Evolutionary conservation across 148 eudicot species (phyloP).

Genomic region (Simmondsia chinensis): DNA sequence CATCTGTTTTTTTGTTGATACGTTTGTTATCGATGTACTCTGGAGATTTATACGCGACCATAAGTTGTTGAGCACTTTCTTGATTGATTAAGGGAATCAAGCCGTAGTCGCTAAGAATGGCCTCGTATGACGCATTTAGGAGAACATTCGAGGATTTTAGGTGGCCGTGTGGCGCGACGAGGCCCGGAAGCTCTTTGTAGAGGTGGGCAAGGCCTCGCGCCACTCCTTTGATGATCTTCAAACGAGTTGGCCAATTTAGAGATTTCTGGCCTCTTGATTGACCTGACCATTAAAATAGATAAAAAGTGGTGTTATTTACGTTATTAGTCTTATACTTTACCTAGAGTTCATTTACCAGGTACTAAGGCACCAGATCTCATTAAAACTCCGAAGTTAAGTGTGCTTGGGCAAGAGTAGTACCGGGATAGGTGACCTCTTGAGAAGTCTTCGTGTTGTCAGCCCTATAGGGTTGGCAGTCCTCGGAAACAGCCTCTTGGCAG

Average conservation of each 20-base stretch:
- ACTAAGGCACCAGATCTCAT: too few species aligned
- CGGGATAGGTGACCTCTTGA: too few species aligned
- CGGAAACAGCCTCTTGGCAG: too few species aligned
- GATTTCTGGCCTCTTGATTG: constrained; percentile 29
- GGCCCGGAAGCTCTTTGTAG: constrained; percentile 46
- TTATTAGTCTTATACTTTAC: too few species aligned
- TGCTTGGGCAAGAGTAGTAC: too few species aligned
- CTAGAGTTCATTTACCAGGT: too few species aligned
- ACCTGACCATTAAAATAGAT: too few species aligned
- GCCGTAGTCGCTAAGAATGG: constrained; percentile 61
- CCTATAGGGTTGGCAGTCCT: too few species aligned
- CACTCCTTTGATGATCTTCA: constrained; percentile 84
- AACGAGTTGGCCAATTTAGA: constrained; percentile 63
- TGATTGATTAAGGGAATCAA: constrained; percentile 50
- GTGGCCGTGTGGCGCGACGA: constrained; percentile 70
- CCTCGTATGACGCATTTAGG: constrained; percentile 39
- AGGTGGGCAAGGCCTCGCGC: constrained; percentile 68
- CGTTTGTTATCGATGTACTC: constrained; percentile 35
- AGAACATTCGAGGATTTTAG: constrained; percentile 87
- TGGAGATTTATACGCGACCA: constrained; percentile 90
- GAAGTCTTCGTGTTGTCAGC: too few species aligned
- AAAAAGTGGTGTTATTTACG: too few species aligned
- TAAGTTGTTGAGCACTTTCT: constrained; percentile 62
- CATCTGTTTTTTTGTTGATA: constrained; percentile 56
- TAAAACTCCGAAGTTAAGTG: too few species aligned